Percentiles rank a stretch among this genome's conserved stretches.
Conservation (phyloP, 2,329 filamentous ascomycete species). For the Phialophora verrucosa region DNA sequence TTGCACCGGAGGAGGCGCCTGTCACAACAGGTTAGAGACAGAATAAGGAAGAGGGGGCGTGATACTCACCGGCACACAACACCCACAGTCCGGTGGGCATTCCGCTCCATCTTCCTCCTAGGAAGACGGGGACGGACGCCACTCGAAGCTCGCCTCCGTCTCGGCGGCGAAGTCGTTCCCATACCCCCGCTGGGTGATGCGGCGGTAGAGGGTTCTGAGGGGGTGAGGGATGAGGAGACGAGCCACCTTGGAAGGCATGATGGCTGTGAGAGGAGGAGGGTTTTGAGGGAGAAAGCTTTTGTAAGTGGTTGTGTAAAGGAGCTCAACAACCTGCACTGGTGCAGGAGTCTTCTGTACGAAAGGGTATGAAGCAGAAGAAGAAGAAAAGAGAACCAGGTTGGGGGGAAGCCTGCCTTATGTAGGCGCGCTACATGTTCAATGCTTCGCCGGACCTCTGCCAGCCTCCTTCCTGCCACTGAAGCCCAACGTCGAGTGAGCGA, state of each 20-base stretch:
- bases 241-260: neutral
- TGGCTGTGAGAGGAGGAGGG: neutral
- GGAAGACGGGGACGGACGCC: neutral
- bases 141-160: neutral
- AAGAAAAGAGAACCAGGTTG: neutral
- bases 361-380: neutral
- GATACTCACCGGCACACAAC: neutral
- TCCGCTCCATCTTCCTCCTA: neutral
- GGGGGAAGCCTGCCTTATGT: neutral
- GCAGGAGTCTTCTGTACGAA: neutral
- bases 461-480: neutral
- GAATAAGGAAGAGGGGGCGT: neutral
- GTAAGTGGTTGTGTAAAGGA: neutral
- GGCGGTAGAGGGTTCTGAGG: neutral
- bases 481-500: neutral
- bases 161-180: neutral
- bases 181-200: neutral
- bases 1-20: neutral
- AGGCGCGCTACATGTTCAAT: neutral
- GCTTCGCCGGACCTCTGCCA: neutral
- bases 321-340: neutral
- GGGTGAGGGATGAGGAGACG: neutral
- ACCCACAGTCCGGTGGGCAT: neutral
- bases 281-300: neutral
- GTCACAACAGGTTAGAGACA: neutral